Evolutionary conservation across 2,329 filamentous ascomycete genomes (phyloP), one percentile per base, ranked within the genome.

Genomic region (Plectosphaerella plurivora): DNA sequence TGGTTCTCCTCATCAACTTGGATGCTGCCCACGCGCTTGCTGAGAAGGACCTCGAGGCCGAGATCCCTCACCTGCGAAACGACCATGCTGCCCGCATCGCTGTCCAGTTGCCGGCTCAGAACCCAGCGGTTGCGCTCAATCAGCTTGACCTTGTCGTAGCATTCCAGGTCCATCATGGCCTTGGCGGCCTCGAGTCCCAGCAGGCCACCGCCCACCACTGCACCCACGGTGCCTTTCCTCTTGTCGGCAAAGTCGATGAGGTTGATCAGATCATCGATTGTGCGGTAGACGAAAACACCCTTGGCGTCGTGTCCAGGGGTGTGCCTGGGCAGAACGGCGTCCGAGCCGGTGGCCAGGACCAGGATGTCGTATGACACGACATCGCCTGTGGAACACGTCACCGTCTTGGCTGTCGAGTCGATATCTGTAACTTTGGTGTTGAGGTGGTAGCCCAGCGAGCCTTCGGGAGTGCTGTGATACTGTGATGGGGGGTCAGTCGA

Each of bases 261-360:
- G 44, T 78, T 81, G 63, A 91, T 78, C 36, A 96, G 71, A 65
- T 96, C 91, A 3, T 88, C 83, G 54, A 96, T 92, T 0, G 87
- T 95, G 47, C 91, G 82, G 67, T 96, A 96, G 8, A 96, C 90
- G 62, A 96, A 96, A 3, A 95, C 88, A 1, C 91, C 91, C 22
- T 83, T 83, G 11, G 89, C 89, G 65, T 93, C 85, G 61, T 91
- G 77, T 39, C 89, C 89, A 0, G 89, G 89, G 0, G 88, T 91
- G 53, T 87, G 79, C 2, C 62, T 68, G 1, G 81, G 90, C 1
- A 95, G 77, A 2, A 94, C 73, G 10, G 91, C 91, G 67, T 95
- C 86, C 2, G 91, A 96, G 12, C 91, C 91, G 0, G 91, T 96
- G 12, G 91, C 90, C 1, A 96, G 78, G 4, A 96, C 86, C 1